Evolutionary conservation across 2,329 filamentous ascomycete species (phyloP), one percentile per base, ranked within the genome.

Genomic region (Colletotrichum kahawae): DNA sequence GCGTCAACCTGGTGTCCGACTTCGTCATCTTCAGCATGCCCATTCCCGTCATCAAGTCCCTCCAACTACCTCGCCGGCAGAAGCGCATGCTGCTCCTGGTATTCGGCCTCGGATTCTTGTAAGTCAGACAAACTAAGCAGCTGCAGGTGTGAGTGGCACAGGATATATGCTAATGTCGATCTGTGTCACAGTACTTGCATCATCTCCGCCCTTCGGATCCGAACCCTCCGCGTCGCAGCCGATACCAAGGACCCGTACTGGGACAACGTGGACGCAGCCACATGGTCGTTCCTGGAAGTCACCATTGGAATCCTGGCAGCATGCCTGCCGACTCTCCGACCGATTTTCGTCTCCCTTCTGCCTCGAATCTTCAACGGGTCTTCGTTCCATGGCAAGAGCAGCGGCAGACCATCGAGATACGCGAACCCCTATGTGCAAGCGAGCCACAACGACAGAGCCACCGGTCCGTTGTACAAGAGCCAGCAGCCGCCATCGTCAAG

Each of bases 241-340:
- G 72, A 70, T 4, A 79, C 77, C 6, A 18, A 75, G 18, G 77
- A 78, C 73, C 76, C 77, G 1, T 79, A 80, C 33, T 83, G 82
- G 81, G 80, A 82, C 67, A 82, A 82, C 34, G 78, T 81, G 3
- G 77, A 80, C 9, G 80, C 81, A 1, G 79, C 82, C 2, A 81
- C 80, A 59, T 82, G 81, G 79, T 81, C 80, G 13, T 78, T 81
- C 60, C 79, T 81, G 34, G 82, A 83, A 71, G 76, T 82, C 69
- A 80, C 79, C 67, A 79, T 79, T 27, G 81, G 78, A 29, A 82
- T 83, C 16, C 38, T 81, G 4, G 81, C 79, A 31, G 80, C 81
- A 3, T 80, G 79, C 33, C 77, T 82, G 27, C 81, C 81, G 9
- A 79, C 81, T 12, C 76, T 83, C 3, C 79, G 81, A 12, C 82